A percentile compares a stretch with the other conserved stretches of the same genome.
Evolutionary conservation across 2,329 filamentous ascomycete species (phyloP).

Genomic region (Colletotrichum orbiculare): DNA sequence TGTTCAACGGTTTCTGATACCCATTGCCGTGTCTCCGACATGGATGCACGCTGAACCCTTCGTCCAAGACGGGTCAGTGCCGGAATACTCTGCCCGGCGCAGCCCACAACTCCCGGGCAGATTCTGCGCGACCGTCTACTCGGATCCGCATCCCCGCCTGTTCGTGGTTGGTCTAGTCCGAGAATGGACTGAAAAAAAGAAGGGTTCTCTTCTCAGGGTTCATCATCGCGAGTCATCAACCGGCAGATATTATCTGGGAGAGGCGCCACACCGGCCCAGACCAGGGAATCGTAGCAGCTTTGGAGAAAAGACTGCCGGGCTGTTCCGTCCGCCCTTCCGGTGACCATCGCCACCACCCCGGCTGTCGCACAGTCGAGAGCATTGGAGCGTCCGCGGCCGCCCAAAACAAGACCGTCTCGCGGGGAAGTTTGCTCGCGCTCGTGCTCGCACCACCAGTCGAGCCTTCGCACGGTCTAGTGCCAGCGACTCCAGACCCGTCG

Average conservation of each 20-base stretch:
- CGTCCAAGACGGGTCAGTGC: too few species aligned
- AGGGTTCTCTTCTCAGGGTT: not conserved
- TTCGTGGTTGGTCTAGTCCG: too few species aligned
- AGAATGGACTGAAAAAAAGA: not conserved
- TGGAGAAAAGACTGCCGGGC: not conserved
- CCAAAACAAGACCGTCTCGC: conserved; percentile 1
- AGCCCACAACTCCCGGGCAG: too few species aligned
- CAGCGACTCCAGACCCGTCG: too few species aligned
- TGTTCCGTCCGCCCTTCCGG: conserved; percentile 1
- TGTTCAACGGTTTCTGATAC: too few species aligned
- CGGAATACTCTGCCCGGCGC: too few species aligned
- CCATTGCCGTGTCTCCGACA: too few species aligned
- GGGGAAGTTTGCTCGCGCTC: conserved; percentile 22
- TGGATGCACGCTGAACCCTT: too few species aligned
- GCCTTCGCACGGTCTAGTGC: too few species aligned
- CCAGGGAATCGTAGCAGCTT: not conserved
- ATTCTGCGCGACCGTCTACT: too few species aligned
- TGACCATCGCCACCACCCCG: conserved; percentile 2
- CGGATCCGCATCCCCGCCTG: too few species aligned
- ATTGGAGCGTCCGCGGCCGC: too few species aligned
- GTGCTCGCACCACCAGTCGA: not conserved
- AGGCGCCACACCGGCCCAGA: conserved; percentile 13
- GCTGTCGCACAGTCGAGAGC: conserved; percentile 6
- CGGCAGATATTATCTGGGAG: not conserved
- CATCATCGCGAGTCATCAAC: conserved; percentile 18